A percentile compares a stretch with the other conserved stretches of the same genome.
Conservation (phyloP, 2,329 filamentous ascomycete genomes). For the Aspergillus terreus region DNA sequence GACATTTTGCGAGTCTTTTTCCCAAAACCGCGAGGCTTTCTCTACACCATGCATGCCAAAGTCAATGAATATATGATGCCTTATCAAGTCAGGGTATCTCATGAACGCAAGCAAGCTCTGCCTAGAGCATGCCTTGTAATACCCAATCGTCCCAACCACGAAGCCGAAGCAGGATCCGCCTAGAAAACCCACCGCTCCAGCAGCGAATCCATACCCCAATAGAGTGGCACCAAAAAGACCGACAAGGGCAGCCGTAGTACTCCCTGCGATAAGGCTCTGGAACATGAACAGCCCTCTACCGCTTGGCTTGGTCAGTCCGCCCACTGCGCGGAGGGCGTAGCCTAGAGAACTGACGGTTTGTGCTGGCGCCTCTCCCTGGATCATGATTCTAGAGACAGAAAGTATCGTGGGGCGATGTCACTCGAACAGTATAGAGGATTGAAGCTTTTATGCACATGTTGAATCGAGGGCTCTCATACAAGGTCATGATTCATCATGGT, state of each 20-base stretch:
- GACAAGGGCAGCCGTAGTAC: not conserved
- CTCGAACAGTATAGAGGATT: too few species aligned
- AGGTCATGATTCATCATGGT: too few species aligned
- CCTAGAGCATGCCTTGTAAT: not conserved
- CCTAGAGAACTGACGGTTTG: constrained; percentile 1
- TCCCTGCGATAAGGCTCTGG: constrained; percentile 1
- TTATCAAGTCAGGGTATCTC: not conserved
- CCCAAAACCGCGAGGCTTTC: not conserved
- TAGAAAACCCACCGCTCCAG: constrained; percentile 1
- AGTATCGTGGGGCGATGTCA: too few species aligned
- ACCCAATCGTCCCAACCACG: not conserved
- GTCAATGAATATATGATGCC: not conserved
- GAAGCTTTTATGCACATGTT: too few species aligned
- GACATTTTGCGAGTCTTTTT: not conserved
- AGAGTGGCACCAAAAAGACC: not conserved
- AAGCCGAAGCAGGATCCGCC: constrained; percentile 3
- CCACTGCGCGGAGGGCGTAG: constrained; percentile 1
- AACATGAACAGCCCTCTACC: constrained; percentile 2
- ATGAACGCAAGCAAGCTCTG: not conserved
- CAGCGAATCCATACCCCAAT: not conserved
- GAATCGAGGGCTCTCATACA: too few species aligned
- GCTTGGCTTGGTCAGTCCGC: constrained; percentile 2
- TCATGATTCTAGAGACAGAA: too few species aligned
- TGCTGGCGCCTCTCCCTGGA: not conserved
- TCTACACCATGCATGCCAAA: constrained; percentile 1